phyloP scores from a whole-genome alignment of 352 stramenopile genomes.

The Globisporangium acanthophoron region DNA sequence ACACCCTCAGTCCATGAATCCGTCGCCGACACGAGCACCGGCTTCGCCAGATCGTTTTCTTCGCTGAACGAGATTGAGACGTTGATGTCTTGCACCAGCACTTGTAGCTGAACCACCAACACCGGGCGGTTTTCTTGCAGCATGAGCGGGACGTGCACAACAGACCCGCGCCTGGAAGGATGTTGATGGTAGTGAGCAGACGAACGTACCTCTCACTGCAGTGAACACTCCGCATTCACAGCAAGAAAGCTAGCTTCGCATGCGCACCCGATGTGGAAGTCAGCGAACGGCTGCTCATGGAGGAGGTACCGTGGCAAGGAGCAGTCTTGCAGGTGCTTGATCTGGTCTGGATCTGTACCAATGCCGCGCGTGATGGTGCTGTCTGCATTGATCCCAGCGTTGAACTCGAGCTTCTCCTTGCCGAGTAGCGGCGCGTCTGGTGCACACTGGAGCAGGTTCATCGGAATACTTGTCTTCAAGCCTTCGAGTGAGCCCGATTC shows the following conservation, averaged over 20 bases:
- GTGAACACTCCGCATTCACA: background rate
- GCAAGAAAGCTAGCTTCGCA: background rate
- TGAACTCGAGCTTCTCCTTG: conserved; percentile 13
- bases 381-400: conserved; percentile 14
- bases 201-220: background rate
- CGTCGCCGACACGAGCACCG: conserved; percentile 31
- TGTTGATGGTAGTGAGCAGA: background rate
- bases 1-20: conserved; percentile 53
- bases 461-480: conserved; percentile 23
- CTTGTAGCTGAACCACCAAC: conserved; percentile 25
- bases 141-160: conserved; percentile 9
- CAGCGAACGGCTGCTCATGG: conserved; percentile 23
- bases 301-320: conserved; percentile 47
- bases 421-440: conserved; percentile 35
- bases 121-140: conserved; percentile 5
- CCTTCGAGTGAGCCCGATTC: background rate
- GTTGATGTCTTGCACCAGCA: conserved; percentile 38
- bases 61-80: conserved; percentile 22
- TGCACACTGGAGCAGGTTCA: conserved; percentile 48
- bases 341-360: conserved; percentile 30
- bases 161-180: conserved; percentile 7
- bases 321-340: conserved; percentile 48
- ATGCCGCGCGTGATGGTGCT: conserved; percentile 22
- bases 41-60: conserved; percentile 26
- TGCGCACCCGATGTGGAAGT: conserved; percentile 44